Conservation (phyloP, 2,329 filamentous ascomycete species). For the Aspergillus aculeatinus region DNA sequence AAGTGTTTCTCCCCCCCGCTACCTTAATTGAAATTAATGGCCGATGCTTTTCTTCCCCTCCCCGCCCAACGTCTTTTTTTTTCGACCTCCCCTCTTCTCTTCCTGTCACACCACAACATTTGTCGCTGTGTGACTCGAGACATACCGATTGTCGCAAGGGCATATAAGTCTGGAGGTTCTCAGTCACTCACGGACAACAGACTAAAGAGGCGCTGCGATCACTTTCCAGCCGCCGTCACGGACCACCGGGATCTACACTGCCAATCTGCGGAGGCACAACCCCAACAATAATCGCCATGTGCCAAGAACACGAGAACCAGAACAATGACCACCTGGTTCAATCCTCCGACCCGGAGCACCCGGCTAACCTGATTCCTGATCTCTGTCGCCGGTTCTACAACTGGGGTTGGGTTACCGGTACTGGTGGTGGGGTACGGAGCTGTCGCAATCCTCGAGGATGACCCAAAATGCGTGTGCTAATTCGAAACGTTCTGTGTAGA, state of each 20-base stretch:
- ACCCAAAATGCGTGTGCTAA: constrained; percentile 4
- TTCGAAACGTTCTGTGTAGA: constrained; percentile 22
- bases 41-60: constrained; percentile 3
- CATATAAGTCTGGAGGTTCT: neutral
- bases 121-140: neutral
- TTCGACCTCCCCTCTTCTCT: neutral
- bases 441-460: constrained; percentile 6
- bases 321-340: constrained; percentile 57
- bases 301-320: constrained; percentile 18
- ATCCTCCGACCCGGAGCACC: constrained; percentile 73
- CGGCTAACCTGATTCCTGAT: constrained; percentile 90
- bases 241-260: neutral
- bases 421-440: constrained; percentile 44
- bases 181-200: neutral
- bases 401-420: constrained; percentile 74
- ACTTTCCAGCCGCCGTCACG: neutral
- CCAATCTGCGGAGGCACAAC: neutral
- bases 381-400: constrained; percentile 96
- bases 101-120: constrained; percentile 2
- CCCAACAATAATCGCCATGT: constrained; percentile 24
- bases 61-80: constrained; percentile 4
- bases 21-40: constrained; percentile 8
- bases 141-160: neutral
- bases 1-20: constrained; percentile 7
- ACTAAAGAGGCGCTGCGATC: neutral